A percentile compares a stretch with the other conserved stretches of the same genome.
These are phyloP conservation scores for Clonostachys solani DNA, from an alignment of 2,329 filamentous ascomycete genomes.

Conservation along the genomic window DNA sequence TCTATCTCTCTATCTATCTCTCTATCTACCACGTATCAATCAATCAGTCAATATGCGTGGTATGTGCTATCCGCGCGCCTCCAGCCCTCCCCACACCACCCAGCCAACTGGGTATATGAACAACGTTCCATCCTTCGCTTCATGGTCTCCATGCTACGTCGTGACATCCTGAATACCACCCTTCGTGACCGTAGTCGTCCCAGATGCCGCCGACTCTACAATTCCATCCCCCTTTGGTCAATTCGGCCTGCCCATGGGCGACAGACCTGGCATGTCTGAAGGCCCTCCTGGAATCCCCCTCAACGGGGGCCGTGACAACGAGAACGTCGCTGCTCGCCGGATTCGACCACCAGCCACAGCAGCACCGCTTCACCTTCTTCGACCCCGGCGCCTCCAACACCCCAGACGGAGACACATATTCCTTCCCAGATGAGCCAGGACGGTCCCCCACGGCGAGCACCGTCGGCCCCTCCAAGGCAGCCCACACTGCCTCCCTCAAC, in stretches of 20 bases:
- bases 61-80: no score
- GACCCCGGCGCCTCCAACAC: slow-evolving; percentile 26
- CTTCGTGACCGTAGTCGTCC: not conserved
- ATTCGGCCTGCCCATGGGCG: slow-evolving; percentile 74
- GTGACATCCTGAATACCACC: no score
- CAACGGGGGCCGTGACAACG: slow-evolving; percentile 71
- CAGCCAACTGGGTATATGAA: no score
- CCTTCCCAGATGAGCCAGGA: not conserved
- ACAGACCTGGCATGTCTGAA: slow-evolving; percentile 59
- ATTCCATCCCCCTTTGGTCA: slow-evolving; percentile 63
- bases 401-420: slow-evolving; percentile 4
- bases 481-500: slow-evolving; percentile 52
- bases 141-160: not conserved
- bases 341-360: slow-evolving; percentile 55
- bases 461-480: not conserved
- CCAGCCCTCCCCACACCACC: no score
- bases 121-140: not conserved
- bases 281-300: slow-evolving; percentile 53
- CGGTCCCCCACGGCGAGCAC: not conserved
- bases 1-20: no score
- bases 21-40: no score
- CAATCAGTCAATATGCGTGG: no score
- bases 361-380: slow-evolving; percentile 67
- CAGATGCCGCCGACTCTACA: slow-evolving; percentile 10
- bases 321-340: slow-evolving; percentile 63